Percentiles rank a stretch among this genome's conserved stretches.
Evolutionary conservation across 768 basidiomycete species (phyloP).

Genomic region (Xerocomellus intermedius): DNA sequence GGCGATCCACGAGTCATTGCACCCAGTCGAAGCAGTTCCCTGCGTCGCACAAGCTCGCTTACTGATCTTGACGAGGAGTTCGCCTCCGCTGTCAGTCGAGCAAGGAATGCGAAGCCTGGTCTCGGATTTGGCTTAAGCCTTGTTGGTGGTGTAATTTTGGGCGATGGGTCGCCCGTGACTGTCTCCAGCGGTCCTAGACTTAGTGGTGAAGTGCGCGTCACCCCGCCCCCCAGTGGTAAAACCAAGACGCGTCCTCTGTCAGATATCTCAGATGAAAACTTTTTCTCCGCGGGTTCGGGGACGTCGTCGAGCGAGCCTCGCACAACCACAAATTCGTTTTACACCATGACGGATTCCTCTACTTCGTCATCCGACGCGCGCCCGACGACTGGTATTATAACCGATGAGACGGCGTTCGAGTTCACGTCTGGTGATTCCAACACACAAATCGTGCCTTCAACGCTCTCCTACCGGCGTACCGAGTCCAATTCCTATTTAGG

Average conservation of each 20-base stretch:
- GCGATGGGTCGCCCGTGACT: slow-evolving; percentile 67
- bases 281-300: slow-evolving; percentile 43
- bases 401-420: slow-evolving; percentile 40
- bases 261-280: slow-evolving; percentile 44
- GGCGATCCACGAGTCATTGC: slow-evolving; percentile 74
- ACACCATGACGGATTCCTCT: slow-evolving; percentile 35
- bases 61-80: slow-evolving; percentile 71
- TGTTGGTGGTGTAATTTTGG: slow-evolving; percentile 38
- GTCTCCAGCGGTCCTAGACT: slow-evolving; percentile 62
- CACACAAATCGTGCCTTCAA: slow-evolving; percentile 49
- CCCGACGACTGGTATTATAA: slow-evolving; percentile 33
- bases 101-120: slow-evolving; percentile 41
- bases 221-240: slow-evolving; percentile 43
- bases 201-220: slow-evolving; percentile 42
- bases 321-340: slow-evolving; percentile 32
- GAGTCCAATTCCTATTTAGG: slow-evolving; percentile 56
- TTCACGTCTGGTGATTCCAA: slow-evolving; percentile 38
- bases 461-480: slow-evolving; percentile 50
- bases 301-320: slow-evolving; percentile 32
- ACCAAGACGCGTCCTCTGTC: slow-evolving; percentile 29
- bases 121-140: slow-evolving; percentile 45
- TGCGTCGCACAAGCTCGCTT: slow-evolving; percentile 69
- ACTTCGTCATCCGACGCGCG: slow-evolving; percentile 27
- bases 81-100: slow-evolving; percentile 42
- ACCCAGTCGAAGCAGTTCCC: slow-evolving; percentile 57